phyloP scores from a whole-genome alignment of 768 basidiomycete species.

The Cyclocybe aegerita region DNA sequence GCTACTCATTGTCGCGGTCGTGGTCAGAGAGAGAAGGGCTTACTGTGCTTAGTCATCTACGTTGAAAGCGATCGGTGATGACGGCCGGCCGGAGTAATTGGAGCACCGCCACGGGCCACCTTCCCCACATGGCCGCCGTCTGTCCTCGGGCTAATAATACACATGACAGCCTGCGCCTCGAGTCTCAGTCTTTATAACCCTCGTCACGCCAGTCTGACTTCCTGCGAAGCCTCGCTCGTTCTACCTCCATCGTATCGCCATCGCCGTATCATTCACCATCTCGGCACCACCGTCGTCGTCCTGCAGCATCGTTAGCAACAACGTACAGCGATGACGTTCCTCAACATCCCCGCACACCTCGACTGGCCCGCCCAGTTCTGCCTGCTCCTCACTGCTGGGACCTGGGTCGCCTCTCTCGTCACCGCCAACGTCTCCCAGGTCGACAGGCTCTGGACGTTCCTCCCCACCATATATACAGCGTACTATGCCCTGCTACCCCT shows the following conservation, averaged over 20 bases:
- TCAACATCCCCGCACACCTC: slow-evolving; percentile 36
- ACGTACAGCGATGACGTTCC: slow-evolving; percentile 21
- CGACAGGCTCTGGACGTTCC: slow-evolving; percentile 78
- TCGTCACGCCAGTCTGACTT: no score
- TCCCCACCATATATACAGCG: slow-evolving; percentile 80
- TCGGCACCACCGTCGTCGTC: neutral
- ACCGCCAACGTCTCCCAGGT: slow-evolving; percentile 87
- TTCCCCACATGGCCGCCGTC: no score
- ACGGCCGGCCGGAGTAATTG: neutral
- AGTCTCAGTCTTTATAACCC: no score
- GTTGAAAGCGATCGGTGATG: neutral
- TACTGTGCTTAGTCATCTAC: slow-evolving; percentile 21
- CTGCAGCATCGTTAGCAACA: neutral
- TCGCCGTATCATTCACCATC: no score
- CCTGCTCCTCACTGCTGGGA: slow-evolving; percentile 38
- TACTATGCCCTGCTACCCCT: slow-evolving; percentile 81
- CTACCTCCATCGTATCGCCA: no score
- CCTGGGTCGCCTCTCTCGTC: slow-evolving; percentile 61
- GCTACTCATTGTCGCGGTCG: slow-evolving; percentile 19
- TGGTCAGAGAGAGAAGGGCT: slow-evolving; percentile 24
- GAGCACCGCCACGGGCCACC: no score
- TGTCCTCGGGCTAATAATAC: no score
- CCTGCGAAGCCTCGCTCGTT: no score
- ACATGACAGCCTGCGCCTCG: no score
- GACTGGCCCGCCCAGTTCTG: slow-evolving; percentile 70